Base-by-base conservation (phyloP, 352 stramenopile species). In the Phytopythium oedochilum region DNA sequence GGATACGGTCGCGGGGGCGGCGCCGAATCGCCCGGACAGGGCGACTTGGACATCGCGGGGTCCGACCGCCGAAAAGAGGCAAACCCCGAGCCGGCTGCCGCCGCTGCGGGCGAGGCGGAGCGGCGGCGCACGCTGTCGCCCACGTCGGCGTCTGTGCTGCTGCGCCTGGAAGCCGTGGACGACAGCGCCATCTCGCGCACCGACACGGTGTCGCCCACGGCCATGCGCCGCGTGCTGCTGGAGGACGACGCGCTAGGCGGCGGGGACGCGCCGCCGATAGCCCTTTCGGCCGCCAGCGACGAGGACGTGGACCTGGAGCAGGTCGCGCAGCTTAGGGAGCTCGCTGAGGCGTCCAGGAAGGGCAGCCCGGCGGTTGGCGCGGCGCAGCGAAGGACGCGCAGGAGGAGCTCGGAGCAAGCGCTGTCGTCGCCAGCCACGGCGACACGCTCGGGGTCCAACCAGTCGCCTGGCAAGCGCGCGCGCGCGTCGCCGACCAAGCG, bases 41-140 rank as follows among this genome's bases (percentile, higher is more conserved):
- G n/a, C 36, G 36, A 23, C 6, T 25, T 25, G 7, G 46, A 42
- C 9, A 22, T 42, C 23, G 34, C 35, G 35, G 47, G 34, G 35
- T 11, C 35, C 35, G 59, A 31, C 36, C n/a, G n/a, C n/a, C n/a
- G n/a, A n/a, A 60, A 14, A 31, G 31, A 42, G 28, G 31, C 18
- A 8, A 32, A 5, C 15, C 12, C 18, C 18, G 40, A 42, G 23
- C 15, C 32, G 15, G 29, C 15, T 11, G 34, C 11, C 17, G 23
- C 32, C 10, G 11, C 31, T 23, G 5, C 20, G 35, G 26, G 38
- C 18, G 59, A 64, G 46, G 51, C 43, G 25, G 28, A 40, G 12
- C 57, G 54, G 9, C 54, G 55, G 23, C 53, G 52, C 18, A 86
- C 76, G 45, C 58, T 88, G 53, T 87, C 76, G 43, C 77, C 77